A percentile compares a stretch with the other conserved stretches of the same genome.
phyloP scores from a whole-genome alignment of 179 eudicot species.

The Beta lomatogona region DNA sequence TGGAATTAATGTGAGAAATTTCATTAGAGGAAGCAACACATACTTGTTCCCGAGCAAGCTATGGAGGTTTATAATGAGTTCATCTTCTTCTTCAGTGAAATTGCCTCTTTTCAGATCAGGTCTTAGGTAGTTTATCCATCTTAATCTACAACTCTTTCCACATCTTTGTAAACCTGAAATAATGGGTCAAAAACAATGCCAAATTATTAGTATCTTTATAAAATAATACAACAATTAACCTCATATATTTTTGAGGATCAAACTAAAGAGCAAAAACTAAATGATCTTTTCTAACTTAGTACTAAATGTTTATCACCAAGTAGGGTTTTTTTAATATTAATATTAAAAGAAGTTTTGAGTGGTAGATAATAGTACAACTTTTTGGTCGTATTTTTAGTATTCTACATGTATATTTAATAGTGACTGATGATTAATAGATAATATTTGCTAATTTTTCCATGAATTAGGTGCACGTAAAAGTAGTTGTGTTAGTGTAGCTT shows the following conservation, averaged over 20 bases:
- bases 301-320: too few species aligned
- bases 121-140: constrained; percentile 53
- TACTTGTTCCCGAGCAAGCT: constrained; percentile 51
- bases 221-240: too few species aligned
- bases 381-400: too few species aligned
- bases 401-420: background rate
- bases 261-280: too few species aligned
- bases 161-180: constrained; percentile 47
- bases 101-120: constrained; percentile 57
- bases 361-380: too few species aligned
- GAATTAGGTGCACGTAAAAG: background rate
- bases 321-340: too few species aligned
- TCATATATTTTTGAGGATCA: too few species aligned
- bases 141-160: constrained; percentile 50
- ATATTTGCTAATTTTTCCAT: background rate
- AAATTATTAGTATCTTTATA: background rate
- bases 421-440: background rate
- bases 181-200: background rate
- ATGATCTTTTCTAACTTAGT: too few species aligned
- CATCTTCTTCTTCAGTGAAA: constrained; percentile 47
- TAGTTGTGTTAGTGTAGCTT: background rate
- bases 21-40: background rate
- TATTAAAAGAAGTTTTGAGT: too few species aligned
- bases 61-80: constrained; percentile 49
- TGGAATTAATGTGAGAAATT: background rate